Evolutionary conservation across 495 filamentous ascomycete species (phyloP).

Genomic region (Xylaria venustula): DNA sequence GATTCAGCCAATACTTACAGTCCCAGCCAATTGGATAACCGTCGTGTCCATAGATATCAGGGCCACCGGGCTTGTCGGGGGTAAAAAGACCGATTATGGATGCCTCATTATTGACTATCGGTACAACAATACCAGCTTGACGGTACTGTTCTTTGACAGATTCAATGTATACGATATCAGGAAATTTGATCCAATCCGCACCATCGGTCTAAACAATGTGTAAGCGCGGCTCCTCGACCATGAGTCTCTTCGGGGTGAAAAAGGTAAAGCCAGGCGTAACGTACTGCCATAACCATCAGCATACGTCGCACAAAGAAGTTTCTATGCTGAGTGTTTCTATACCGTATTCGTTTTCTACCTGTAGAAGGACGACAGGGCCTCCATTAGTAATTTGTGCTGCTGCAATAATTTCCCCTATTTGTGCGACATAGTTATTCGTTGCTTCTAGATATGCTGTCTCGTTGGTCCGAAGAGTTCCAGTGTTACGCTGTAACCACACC

Average conservation of each 20-base stretch:
- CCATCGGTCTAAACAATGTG: no score
- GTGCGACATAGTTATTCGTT: slow-evolving; percentile 59
- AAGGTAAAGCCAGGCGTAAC: no score
- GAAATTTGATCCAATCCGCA: slow-evolving; percentile 32
- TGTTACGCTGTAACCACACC: slow-evolving; percentile 57
- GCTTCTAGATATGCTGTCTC: slow-evolving; percentile 62
- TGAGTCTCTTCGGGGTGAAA: no score
- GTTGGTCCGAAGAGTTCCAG: slow-evolving; percentile 58
- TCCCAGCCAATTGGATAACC: slow-evolving; percentile 68
- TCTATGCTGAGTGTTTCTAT: no score
- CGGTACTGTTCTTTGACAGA: slow-evolving; percentile 67
- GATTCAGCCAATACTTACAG: slow-evolving; percentile 39
- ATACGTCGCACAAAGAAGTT: no score
- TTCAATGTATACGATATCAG: slow-evolving; percentile 64
- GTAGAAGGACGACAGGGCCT: slow-evolving; percentile 72
- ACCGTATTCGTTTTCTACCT: slow-evolving; percentile 84
- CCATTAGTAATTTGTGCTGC: slow-evolving; percentile 76
- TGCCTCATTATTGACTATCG: slow-evolving; percentile 76
- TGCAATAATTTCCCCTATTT: slow-evolving; percentile 63
- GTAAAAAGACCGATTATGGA: slow-evolving; percentile 56
- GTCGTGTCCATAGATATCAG: slow-evolving; percentile 80
- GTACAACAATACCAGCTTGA: slow-evolving; percentile 68
- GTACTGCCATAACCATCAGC: no score
- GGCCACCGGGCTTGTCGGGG: slow-evolving; percentile 61
- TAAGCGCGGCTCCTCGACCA: no score